These are phyloP conservation scores for Nymphaea thermarum DNA, from an alignment of 164 flowering plant species.

Conservation along the genomic window DNA sequence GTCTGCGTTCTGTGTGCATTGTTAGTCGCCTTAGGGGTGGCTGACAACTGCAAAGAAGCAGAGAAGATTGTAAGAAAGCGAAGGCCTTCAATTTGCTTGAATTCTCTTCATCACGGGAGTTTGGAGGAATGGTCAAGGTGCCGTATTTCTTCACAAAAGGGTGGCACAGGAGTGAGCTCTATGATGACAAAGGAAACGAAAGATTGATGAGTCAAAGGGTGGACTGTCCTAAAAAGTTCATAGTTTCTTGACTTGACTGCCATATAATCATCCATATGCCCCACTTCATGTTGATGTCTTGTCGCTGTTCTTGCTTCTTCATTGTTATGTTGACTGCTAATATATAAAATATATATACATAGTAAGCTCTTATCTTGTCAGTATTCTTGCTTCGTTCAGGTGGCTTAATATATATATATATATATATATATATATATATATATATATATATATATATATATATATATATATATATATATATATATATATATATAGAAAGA, in stretches of 20 bases:
- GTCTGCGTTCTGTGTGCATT: conserved; percentile 78
- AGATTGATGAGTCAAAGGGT: conserved; percentile 3
- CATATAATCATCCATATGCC: no score
- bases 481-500: no score
- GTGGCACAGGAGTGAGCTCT: conserved; percentile 14
- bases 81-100: conserved; percentile 63
- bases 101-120: conserved; percentile 54
- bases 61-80: conserved; percentile 47
- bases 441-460: no score
- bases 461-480: no score
- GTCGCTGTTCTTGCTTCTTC: background rate
- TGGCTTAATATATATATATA: no score
- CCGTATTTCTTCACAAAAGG: conserved; percentile 33
- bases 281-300: background rate
- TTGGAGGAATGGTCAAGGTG: conserved; percentile 81
- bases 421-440: no score
- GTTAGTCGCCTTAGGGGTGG: conserved; percentile 63
- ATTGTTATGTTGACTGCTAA: background rate
- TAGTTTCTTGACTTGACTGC: background rate
- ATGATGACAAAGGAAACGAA: conserved; percentile 7
- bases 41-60: conserved; percentile 74
- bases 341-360: background rate
- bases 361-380: no score
- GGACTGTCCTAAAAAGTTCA: background rate
- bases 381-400: no score